These are phyloP conservation scores for Haplographium delicatum DNA, from an alignment of 495 filamentous ascomycete genomes.

Conservation along the genomic window DNA sequence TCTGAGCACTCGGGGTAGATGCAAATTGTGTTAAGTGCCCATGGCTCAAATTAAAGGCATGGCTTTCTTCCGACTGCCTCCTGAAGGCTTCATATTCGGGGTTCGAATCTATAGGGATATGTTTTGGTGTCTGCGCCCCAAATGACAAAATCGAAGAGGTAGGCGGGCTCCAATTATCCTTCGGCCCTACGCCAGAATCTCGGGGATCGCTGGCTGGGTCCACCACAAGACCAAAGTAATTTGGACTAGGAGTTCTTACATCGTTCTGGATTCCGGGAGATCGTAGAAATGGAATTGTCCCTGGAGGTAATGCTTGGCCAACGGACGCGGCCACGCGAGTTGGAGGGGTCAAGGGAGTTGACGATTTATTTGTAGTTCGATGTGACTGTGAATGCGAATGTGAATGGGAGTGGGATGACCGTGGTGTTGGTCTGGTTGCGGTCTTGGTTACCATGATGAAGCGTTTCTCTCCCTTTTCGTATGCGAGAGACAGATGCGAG, in stretches of 20 bases:
- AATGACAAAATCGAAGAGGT: constrained; percentile 64
- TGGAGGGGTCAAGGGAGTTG: constrained; percentile 40
- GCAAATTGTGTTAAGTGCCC: constrained; percentile 38
- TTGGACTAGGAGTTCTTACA: constrained; percentile 56
- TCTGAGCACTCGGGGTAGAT: constrained; percentile 16
- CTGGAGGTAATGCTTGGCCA: constrained; percentile 21
- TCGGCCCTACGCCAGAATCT: constrained; percentile 52
- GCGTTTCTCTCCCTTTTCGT: neutral
- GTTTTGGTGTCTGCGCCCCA: constrained; percentile 60
- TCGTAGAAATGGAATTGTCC: constrained; percentile 33
- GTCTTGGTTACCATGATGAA: constrained; percentile 32
- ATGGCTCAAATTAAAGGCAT: constrained; percentile 46
- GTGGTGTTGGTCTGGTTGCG: constrained; percentile 34
- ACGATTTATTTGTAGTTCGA: constrained; percentile 32
- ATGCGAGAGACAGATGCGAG: neutral
- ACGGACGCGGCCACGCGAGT: constrained; percentile 23
- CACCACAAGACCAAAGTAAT: constrained; percentile 74
- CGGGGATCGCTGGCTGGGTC: constrained; percentile 55
- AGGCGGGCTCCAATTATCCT: constrained; percentile 67
- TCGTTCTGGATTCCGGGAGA: constrained; percentile 38
- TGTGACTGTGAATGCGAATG: constrained; percentile 36
- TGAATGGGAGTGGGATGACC: constrained; percentile 28
- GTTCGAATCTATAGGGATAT: constrained; percentile 65
- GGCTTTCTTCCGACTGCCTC: constrained; percentile 60
- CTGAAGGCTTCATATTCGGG: constrained; percentile 72